Conservation (phyloP, 306 rosid genomes). For the Neltuma alba region DNA sequence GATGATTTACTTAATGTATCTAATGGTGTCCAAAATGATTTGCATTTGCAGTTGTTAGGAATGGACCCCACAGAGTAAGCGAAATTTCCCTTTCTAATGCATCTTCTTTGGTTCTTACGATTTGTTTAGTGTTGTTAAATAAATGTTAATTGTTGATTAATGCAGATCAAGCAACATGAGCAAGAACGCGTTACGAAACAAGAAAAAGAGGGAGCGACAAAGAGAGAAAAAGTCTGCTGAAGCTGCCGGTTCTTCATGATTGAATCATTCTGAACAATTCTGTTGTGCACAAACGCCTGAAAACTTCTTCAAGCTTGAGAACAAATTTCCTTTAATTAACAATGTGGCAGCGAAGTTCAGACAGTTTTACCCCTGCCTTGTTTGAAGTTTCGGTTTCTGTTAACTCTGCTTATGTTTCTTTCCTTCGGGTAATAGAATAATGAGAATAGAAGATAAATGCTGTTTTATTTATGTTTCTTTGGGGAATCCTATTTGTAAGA, state of each 20-base stretch:
- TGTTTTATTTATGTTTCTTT: background rate
- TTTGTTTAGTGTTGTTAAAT: slow-evolving; percentile 27
- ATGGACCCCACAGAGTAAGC: slow-evolving; percentile 71
- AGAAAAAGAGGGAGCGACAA: slow-evolving; percentile 96
- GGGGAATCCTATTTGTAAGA: background rate
- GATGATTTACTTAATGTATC: slow-evolving; percentile 21
- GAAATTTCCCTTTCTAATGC: background rate
- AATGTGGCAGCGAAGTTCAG: slow-evolving; percentile 4
- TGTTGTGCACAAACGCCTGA: background rate
- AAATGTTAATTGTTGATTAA: slow-evolving; percentile 30
- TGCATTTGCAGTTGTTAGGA: slow-evolving; percentile 75
- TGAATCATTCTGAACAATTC: background rate
- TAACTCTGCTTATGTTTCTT: background rate
- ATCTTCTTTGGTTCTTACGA: slow-evolving; percentile 16
- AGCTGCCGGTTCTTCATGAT: slow-evolving; percentile 52
- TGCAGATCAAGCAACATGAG: slow-evolving; percentile 82
- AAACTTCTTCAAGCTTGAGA: slow-evolving; percentile 14
- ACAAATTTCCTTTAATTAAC: slow-evolving; percentile 21
- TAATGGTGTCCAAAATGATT: slow-evolving; percentile 38
- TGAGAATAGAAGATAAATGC: background rate
- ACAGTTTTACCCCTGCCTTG: background rate
- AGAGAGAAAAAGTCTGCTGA: slow-evolving; percentile 79
- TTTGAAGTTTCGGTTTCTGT: background rate
- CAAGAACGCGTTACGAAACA: slow-evolving; percentile 84
- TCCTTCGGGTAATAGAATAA: background rate